These are phyloP conservation scores for Backusella luteola DNA, from an alignment of 192 early-diverging fungal genomes.

Conservation along the genomic window DNA sequence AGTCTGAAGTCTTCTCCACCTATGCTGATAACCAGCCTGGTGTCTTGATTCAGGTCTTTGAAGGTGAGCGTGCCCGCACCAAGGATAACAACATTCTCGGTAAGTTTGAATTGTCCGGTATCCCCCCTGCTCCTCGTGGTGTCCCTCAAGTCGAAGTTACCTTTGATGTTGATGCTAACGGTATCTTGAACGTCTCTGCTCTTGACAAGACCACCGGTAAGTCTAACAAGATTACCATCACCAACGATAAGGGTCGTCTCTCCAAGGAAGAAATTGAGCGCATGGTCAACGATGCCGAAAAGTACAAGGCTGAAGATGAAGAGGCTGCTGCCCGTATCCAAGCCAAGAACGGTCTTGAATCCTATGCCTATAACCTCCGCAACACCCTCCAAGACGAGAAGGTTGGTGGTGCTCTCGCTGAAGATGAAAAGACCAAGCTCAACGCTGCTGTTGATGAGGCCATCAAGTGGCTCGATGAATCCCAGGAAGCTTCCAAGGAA, in stretches of 20 bases:
- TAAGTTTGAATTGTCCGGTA: conserved; percentile 97
- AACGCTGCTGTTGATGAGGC: conserved; percentile 80
- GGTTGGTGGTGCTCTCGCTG: conserved; percentile 78
- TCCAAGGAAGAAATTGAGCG: conserved; percentile 44
- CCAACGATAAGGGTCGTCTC: conserved; percentile 95
- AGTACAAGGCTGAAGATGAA: conserved; percentile 90
- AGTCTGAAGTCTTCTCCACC: conserved; percentile 90
- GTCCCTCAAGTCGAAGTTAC: conserved; percentile 97
- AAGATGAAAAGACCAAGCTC: conserved; percentile 88
- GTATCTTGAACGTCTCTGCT: conserved; percentile 94
- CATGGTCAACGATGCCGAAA: conserved; percentile 89
- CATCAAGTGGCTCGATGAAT: conserved; percentile 93
- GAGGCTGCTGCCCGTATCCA: conserved; percentile 87
- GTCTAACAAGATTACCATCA: conserved; percentile 98
- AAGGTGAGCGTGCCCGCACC: conserved; percentile 95
- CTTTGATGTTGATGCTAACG: conserved; percentile 97
- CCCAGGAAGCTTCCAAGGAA: conserved; percentile 95
- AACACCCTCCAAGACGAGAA: conserved; percentile 90
- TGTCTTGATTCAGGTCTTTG: conserved; percentile 95
- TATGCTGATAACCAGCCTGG: conserved; percentile 96
- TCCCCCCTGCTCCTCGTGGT: conserved; percentile 95
- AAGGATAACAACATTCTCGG: conserved; percentile 99
- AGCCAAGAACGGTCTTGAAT: conserved; percentile 95
- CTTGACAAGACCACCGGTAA: conserved; percentile 93
- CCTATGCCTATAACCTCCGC: conserved; percentile 97